Evolutionary conservation across 2,329 filamentous ascomycete species (phyloP), one percentile per base, ranked within the genome.

Genomic region (Xylariaceae sp.): DNA sequence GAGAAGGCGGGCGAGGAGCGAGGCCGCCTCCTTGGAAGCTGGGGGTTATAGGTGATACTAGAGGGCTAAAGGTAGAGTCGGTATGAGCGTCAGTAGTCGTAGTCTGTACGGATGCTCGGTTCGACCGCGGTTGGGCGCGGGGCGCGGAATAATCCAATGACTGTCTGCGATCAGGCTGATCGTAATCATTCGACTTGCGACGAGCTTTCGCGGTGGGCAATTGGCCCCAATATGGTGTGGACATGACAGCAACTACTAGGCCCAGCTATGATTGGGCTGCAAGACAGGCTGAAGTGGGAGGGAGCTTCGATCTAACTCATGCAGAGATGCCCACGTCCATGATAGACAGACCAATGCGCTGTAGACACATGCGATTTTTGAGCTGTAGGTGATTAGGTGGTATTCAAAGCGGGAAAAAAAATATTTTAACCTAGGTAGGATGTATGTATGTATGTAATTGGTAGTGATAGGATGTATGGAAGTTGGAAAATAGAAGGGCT

Each of bases 1-100:
- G 77, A 1, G 84, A 85, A n/a, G 82, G 76, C 40, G 85, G 84
- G 54, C 83, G 79, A 50, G 84, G 83, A 63, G 83, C 80, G 59
- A 86, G 76, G 21, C 82, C 83, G 62, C 79, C 74, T 52, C 71
- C 75, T 44, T 73, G 73, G 65, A 83, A 81, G 65, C 72, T 81
- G 26, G 82, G 78, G 50, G 75, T 70, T 44, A 77, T 78, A 42
- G 84, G 83, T 37, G 84, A 85, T 60, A 75, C 79, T 65, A 80
- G 79, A 44, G 84, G 82, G 65, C 81, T 85, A 67, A 81, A 77
- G 45, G 83, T 85, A 48, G 83, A 83, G 56, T 85, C 81, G 63
- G 83, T 83, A 52, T 76, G 76, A 62, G 79, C 77, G 60, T 84
- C 81, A 56, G 81, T 82, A 66, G 72, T 75, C 66, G 77, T 74